Conservation (phyloP, 2,329 filamentous ascomycete species). For the Ceratocystis papillata region DNA sequence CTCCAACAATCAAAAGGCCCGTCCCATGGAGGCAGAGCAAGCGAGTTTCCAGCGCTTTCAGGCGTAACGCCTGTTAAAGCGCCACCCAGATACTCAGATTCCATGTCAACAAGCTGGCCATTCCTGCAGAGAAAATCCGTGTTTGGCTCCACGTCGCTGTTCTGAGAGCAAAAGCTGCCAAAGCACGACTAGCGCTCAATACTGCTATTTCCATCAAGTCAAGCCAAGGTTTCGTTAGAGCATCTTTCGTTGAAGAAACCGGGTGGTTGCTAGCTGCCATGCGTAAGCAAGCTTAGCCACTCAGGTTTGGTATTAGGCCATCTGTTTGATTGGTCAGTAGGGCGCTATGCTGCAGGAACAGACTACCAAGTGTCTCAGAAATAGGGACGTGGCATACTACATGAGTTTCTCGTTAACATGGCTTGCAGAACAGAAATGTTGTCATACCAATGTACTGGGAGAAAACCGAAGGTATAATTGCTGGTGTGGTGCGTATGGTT, state of each 20-base stretch:
- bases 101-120: constrained; percentile 63
- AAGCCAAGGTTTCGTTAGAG: constrained; percentile 55
- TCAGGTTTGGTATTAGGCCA: constrained; percentile 59
- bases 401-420: constrained; percentile 47
- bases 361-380: not conserved
- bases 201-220: constrained; percentile 48
- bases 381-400: constrained; percentile 29
- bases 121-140: constrained; percentile 57
- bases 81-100: constrained; percentile 62
- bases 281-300: constrained; percentile 65
- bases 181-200: constrained; percentile 65
- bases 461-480: constrained; percentile 53
- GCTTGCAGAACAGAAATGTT: constrained; percentile 57
- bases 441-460: constrained; percentile 59
- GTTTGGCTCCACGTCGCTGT: constrained; percentile 65
- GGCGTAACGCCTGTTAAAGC: constrained; percentile 35
- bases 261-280: constrained; percentile 47
- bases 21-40: no score
- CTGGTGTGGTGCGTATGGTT: constrained; percentile 29
- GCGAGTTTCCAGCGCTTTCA: constrained; percentile 5
- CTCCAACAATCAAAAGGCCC: not conserved
- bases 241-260: constrained; percentile 58
- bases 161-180: constrained; percentile 57
- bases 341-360: not conserved
- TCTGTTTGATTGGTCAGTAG: constrained; percentile 29